Evolutionary conservation across 805 yeast genomes (phyloP).

Genomic region (Danielozyma ontarioensis): DNA sequence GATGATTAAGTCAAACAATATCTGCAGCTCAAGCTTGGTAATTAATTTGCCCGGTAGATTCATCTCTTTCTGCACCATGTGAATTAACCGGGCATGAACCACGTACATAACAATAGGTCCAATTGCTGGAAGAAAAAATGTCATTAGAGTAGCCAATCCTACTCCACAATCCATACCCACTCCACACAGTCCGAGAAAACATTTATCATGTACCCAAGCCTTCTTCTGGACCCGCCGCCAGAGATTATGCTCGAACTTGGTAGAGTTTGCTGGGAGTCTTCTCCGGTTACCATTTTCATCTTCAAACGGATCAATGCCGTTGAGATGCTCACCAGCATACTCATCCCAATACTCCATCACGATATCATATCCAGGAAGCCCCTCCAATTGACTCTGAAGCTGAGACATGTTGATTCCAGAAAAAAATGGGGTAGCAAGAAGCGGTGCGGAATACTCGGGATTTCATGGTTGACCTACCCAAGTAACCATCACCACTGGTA

Average conservation of each 20-base stretch:
- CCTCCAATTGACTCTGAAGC: neutral
- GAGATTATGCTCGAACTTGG: conserved; percentile 53
- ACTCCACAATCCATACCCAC: conserved; percentile 65
- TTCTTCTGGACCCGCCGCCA: conserved; percentile 72
- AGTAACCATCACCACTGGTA: too few relatives aligned
- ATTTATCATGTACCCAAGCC: conserved; percentile 87
- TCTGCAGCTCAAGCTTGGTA: conserved; percentile 73
- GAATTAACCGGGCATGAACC: conserved; percentile 64
- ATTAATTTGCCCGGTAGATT: conserved; percentile 53
- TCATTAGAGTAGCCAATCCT: conserved; percentile 72
- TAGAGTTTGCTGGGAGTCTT: conserved; percentile 49
- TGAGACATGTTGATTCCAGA: neutral
- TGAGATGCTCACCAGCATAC: conserved; percentile 58
- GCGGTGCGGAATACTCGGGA: too few relatives aligned
- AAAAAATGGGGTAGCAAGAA: neutral
- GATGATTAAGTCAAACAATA: conserved; percentile 66
- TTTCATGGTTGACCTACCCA: too few relatives aligned
- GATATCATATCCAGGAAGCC: conserved; percentile 53
- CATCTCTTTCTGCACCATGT: conserved; percentile 52
- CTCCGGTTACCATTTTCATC: conserved; percentile 57
- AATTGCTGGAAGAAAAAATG: conserved; percentile 65
- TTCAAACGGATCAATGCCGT: conserved; percentile 63
- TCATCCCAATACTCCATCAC: conserved; percentile 59
- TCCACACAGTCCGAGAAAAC: conserved; percentile 71
- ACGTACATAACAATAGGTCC: conserved; percentile 83